These are phyloP conservation scores for Gastrolobium villosum DNA, from an alignment of 306 rosid genomes.

Conservation along the genomic window DNA sequence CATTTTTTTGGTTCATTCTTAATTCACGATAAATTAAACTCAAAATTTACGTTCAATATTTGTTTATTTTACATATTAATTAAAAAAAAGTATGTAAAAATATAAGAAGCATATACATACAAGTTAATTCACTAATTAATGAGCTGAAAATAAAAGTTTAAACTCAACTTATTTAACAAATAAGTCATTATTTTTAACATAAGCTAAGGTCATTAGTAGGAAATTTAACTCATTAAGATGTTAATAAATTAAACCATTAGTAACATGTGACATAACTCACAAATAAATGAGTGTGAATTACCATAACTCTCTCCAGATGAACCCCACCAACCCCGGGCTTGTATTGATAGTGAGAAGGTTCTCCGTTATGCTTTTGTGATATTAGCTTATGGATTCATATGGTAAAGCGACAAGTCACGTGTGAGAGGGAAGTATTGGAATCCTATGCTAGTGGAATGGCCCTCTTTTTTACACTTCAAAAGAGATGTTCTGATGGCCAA, in stretches of 20 bases:
- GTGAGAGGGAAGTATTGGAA: slow-evolving; percentile 63
- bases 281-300: background rate
- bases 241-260: background rate
- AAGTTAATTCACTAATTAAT: no score
- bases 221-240: background rate
- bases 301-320: background rate
- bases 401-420: slow-evolving; percentile 60
- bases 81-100: no score
- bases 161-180: no score
- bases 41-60: no score
- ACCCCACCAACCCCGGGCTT: slow-evolving; percentile 54
- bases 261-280: background rate
- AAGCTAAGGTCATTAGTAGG: no score
- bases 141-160: no score
- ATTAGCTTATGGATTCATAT: slow-evolving; percentile 23
- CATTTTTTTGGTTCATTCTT: no score
- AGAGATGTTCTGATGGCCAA: slow-evolving; percentile 55
- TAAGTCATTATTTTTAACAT: no score
- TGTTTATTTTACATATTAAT: no score
- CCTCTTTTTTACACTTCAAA: slow-evolving; percentile 43
- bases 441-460: slow-evolving; percentile 71
- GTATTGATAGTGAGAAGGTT: slow-evolving; percentile 59
- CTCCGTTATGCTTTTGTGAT: slow-evolving; percentile 39
- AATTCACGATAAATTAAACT: no score
- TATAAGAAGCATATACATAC: no score